A percentile compares a stretch with the other conserved stretches of the same genome.
Conservation (phyloP, 2,329 filamentous ascomycete genomes). For the Aspergillus sp. region DNA sequence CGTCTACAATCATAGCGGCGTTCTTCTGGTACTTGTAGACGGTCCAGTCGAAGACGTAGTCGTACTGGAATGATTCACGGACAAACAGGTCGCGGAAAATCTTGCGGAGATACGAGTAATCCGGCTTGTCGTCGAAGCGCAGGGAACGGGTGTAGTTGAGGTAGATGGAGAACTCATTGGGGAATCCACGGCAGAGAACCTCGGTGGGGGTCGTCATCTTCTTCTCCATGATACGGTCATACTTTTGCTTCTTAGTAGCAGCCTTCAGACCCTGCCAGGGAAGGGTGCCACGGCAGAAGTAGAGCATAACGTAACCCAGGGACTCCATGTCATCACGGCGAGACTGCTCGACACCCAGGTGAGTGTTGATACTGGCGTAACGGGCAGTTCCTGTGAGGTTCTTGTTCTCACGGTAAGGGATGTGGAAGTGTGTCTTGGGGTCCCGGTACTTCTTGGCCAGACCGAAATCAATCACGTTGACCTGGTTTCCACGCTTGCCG, state of each 20-base stretch:
- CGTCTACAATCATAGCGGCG: conserved; percentile 88
- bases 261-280: conserved; percentile 99
- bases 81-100: conserved; percentile 99
- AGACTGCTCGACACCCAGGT: conserved; percentile 97
- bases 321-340: conserved; percentile 99
- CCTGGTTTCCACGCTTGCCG: conserved; percentile 98
- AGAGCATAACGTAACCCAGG: conserved; percentile 98
- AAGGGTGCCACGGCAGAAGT: conserved; percentile 98
- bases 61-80: conserved; percentile 98
- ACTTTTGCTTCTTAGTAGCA: conserved; percentile 99
- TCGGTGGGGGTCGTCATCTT: conserved; percentile 99
- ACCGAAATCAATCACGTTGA: conserved; percentile 99
- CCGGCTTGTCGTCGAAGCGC: conserved; percentile 98
- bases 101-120: conserved; percentile 99
- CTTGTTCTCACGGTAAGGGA: conserved; percentile 99
- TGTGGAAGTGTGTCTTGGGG: conserved; percentile 99
- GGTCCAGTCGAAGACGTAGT: conserved; percentile 99
- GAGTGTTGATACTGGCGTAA: conserved; percentile 98
- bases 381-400: conserved; percentile 98
- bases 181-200: conserved; percentile 97
- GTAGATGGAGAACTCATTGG: conserved; percentile 99
- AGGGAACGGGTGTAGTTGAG: conserved; percentile 98
- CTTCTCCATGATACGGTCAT: conserved; percentile 99
- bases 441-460: conserved; percentile 99
- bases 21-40: conserved; percentile 99